Base-by-base conservation (phyloP, 495 filamentous ascomycete species). In the Penicillium cataractarum region DNA sequence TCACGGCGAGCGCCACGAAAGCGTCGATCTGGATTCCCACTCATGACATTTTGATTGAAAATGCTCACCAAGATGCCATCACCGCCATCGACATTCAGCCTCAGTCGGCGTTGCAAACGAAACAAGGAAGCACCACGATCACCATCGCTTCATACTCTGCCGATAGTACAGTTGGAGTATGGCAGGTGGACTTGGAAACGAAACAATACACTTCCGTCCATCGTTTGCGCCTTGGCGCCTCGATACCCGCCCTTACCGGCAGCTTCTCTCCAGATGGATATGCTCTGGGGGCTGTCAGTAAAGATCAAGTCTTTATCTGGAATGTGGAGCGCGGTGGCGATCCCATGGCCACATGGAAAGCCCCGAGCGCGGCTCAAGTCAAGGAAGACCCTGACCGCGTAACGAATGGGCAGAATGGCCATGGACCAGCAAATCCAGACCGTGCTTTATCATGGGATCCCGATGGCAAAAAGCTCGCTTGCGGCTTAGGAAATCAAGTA, bases 391-490 rank as follows among this genome's bases (percentile, higher is more conserved):
- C 66, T 39, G 74, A 74, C 19, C 68, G 68, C 26, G 35, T 63
- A 17, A 64, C 72, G 13, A 82, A 78, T 61, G 78, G 75, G 50
- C 78, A 78, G 24, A 80, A 80, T 61, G 78, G 77, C n/a, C 74
- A 59, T 53, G 19, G 59, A 24, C 65, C 73, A 4, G 58, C 68
- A 2, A 62, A 71, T 32, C 66, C 64, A 5, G 71, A 76, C 64
- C 83, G 87, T 42, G 87, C 84, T 60, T 69, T 94, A 21, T 83
- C 84, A 50, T 96, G 92, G 92, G 90, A 94, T 76, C 80, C 83
- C 0, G 85, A 91, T 71, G 89, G 90, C 2, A 86, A 89, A 65
- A 88, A 85, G 68, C 80, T 96, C 59, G 90, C 88, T 2, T 90
- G 89, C 70, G 89, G 90, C 19, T 81, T 87, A 26, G 87, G 86